Conservation (phyloP, 2,329 filamentous ascomycete genomes). For the Monilinia polystroma region DNA sequence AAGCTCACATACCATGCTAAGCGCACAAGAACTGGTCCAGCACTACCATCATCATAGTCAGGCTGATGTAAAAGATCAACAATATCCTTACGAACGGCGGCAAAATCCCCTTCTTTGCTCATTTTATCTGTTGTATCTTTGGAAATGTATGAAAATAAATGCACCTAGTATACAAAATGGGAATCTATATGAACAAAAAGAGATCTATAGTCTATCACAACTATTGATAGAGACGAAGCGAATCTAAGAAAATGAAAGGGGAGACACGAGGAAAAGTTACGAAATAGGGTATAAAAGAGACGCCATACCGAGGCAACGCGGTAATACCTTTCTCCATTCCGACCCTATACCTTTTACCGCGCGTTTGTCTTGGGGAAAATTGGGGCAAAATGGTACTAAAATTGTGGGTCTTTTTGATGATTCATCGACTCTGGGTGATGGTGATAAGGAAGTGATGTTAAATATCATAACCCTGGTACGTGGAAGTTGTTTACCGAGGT, state of each 20-base stretch:
- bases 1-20: conserved; percentile 54
- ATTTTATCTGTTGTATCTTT: conserved; percentile 24
- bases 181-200: conserved; percentile 17
- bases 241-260: neutral
- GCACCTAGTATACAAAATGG: neutral
- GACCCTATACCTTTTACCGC: conserved; percentile 27
- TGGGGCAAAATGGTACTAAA: conserved; percentile 2
- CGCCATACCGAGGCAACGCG: conserved; percentile 33
- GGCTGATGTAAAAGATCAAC: conserved; percentile 53
- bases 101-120: conserved; percentile 63
- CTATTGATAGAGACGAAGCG: neutral
- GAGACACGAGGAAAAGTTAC: conserved; percentile 25
- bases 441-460: conserved; percentile 16
- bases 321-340: conserved; percentile 17
- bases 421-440: conserved; percentile 23
- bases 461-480: conserved; percentile 7
- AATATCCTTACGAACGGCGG: conserved; percentile 39
- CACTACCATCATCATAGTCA: conserved; percentile 63
- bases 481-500: conserved; percentile 6
- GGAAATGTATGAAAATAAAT: neutral
- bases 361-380: conserved; percentile 23
- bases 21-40: conserved; percentile 62
- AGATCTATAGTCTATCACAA: neutral
- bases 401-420: conserved; percentile 28
- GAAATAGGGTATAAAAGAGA: conserved; percentile 21